Base-by-base conservation (phyloP, 2,329 filamentous ascomycete species). In the Penicillium sp. region DNA sequence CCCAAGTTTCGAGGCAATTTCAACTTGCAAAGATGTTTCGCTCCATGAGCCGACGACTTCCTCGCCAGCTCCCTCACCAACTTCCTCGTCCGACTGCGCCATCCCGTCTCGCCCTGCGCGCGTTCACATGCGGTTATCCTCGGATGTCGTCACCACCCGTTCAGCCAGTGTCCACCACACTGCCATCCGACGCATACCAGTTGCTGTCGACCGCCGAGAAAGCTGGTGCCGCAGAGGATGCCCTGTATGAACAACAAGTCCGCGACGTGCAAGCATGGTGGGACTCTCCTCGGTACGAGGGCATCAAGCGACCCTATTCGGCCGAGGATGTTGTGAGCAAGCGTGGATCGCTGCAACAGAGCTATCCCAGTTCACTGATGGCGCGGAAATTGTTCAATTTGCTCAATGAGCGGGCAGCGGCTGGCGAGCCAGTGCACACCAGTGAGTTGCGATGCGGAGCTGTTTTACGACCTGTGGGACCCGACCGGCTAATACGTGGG, bases 241-340 rank as follows among this genome's bases (percentile, higher is more conserved):
- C 86, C 1, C 82, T 97, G 1, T 96, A 93, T 74, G 86, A 93
- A 43, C 85, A 90, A 61, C 91, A 97, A 72, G 81, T 98, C 52
- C 84, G 88, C 68, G 89, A 95, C 67, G 92, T 98, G 13, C 86
- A 93, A 74, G 84, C 88, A 27, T 98, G 93, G 95, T 99, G 93
- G 93, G 83, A 85, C 21, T 89, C 88, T 42, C 88, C 91, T 8
- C 87, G 95, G 55, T 99, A 87, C 73, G 84, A 89, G 63, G 93
- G 91, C 59, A 97, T 98, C 80, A 95, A 90, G 80, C 85, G 95
- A 46, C 92, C 93, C 11, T 99, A 98, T 75, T 89, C 88, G 19
- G 90, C 92, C 1, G 90, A 88, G 67, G 93, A 96, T 78, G 89
- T 99, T 6, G 93, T 96, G 60, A 92, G 89, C 76, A 98, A 98